Evolutionary conservation across 2,329 filamentous ascomycete species (phyloP).

Genomic region (Curvularia sp.): DNA sequence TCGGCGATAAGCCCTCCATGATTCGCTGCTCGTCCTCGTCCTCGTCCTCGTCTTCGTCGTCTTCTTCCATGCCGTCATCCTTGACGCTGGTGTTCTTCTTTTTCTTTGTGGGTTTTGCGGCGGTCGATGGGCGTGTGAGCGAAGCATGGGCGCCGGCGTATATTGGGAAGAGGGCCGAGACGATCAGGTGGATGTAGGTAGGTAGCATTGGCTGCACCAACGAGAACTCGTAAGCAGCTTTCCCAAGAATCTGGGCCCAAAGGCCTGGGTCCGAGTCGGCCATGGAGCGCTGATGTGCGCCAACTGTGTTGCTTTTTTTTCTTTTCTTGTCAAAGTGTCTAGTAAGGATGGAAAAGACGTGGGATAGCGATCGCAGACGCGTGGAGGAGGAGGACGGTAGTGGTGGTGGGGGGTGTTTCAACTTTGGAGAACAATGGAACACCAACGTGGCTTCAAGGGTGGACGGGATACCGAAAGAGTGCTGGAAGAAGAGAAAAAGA

Average conservation of each 20-base stretch:
- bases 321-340: neutral
- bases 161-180: conserved; percentile 81
- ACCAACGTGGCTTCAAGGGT: neutral
- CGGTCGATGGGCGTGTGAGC: conserved; percentile 81
- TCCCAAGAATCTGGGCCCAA: conserved; percentile 39
- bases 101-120: conserved; percentile 66
- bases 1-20: conserved; percentile 74
- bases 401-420: conserved; percentile 1
- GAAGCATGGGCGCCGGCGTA: conserved; percentile 86
- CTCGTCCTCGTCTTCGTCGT: conserved; percentile 60
- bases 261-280: conserved; percentile 41
- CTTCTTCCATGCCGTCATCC: conserved; percentile 34
- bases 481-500: neutral
- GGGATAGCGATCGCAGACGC: neutral
- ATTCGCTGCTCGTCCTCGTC: conserved; percentile 62
- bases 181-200: conserved; percentile 67
- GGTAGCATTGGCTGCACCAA: conserved; percentile 55
- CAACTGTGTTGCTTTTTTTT: neutral
- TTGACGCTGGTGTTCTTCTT: conserved; percentile 57
- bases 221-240: conserved; percentile 55
- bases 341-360: neutral
- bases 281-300: conserved; percentile 27
- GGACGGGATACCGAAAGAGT: neutral
- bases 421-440: neutral
- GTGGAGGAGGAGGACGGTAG: neutral